Evolutionary conservation across 495 filamentous ascomycete genomes (phyloP), one percentile per base, ranked within the genome.

Genomic region (Chaetomidium leptoderma): DNA sequence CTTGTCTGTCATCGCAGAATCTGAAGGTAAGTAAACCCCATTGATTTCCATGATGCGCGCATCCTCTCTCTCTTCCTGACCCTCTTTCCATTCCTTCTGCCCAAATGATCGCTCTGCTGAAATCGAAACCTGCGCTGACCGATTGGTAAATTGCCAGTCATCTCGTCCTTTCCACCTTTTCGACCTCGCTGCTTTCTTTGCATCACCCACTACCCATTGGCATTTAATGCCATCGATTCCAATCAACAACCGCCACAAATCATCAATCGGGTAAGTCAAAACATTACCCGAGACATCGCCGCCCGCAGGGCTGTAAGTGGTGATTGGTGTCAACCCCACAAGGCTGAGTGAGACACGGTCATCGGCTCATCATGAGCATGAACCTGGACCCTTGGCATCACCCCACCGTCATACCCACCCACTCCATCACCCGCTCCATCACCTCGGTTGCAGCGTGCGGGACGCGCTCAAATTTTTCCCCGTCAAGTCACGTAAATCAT

Each of bases 401-500:
- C 39, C 21, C 39, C 50, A 46, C 42, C 51, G 39, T 37, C 48
- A 51, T 51, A 37, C 13, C 40, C 30, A 27, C 53, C 26, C 21
- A 17, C 39, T 16, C 6, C n/a, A n/a, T n/a, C n/a, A n/a, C n/a
- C n/a, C n/a, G 5, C 26, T 35, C 30, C 42, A 37, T 55, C 21
- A 35, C 42, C 53, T 36, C 40, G 42, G 42, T 19, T 46, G 21
- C 53, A n/a, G n/a, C n/a, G n/a, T n/a, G 21, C 17, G 17, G 19
- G 6, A 29, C 53, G 42, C 42, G 40, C 21, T 47, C 29, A 37
- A 55, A 46, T 27, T 46, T 55, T 55, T 37, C 24, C 23, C 16
- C 8, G 43, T 32, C 30, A 32, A 13, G 13, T 30, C 37, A 4
- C 37, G 36, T 32, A 19, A 53, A 42, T 16, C 35, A 45, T 55